phyloP scores from a whole-genome alignment of 768 basidiomycete genomes.

The Mycena vulgaris region DNA sequence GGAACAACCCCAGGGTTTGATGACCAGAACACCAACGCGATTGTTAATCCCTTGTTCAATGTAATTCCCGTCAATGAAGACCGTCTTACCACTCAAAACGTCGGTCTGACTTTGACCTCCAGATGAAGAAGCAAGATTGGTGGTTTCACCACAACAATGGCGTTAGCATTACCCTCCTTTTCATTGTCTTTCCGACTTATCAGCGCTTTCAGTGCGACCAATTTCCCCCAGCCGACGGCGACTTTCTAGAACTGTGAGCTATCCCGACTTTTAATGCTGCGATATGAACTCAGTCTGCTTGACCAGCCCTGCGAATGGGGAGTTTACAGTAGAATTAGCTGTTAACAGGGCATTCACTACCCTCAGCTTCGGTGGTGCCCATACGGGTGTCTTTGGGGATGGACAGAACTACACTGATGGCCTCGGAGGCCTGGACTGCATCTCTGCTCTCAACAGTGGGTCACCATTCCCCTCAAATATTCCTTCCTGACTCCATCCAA shows the following conservation, averaged over 20 bases:
- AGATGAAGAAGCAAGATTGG: constrained; percentile 56
- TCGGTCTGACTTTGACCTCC: not conserved
- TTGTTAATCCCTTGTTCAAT: constrained; percentile 54
- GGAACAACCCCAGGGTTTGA: constrained; percentile 50
- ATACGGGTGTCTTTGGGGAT: constrained; percentile 45
- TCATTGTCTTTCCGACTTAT: not conserved
- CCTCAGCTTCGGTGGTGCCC: constrained; percentile 50
- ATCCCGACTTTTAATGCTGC: not conserved
- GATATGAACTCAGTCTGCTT: not conserved
- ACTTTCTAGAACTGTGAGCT: constrained; percentile 56
- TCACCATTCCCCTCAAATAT: not conserved
- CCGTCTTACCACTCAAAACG: not conserved
- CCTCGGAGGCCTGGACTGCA: constrained; percentile 50
- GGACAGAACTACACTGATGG: constrained; percentile 52
- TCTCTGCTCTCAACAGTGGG: constrained; percentile 54
- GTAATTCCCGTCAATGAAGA: too few species aligned
- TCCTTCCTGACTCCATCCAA: constrained; percentile 34
- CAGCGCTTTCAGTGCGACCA: constrained; percentile 55
- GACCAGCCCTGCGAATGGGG: constrained; percentile 53
- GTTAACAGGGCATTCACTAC: constrained; percentile 61
- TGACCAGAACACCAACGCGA: constrained; percentile 50
- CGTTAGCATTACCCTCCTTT: constrained; percentile 40
- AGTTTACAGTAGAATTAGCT: constrained; percentile 60
- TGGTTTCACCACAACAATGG: constrained; percentile 59
- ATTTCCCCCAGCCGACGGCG: constrained; percentile 60